These are phyloP conservation scores for rapeseed (Brassica napus) DNA, from an alignment of 345 rosid genomes.

Conservation along the genomic window DNA sequence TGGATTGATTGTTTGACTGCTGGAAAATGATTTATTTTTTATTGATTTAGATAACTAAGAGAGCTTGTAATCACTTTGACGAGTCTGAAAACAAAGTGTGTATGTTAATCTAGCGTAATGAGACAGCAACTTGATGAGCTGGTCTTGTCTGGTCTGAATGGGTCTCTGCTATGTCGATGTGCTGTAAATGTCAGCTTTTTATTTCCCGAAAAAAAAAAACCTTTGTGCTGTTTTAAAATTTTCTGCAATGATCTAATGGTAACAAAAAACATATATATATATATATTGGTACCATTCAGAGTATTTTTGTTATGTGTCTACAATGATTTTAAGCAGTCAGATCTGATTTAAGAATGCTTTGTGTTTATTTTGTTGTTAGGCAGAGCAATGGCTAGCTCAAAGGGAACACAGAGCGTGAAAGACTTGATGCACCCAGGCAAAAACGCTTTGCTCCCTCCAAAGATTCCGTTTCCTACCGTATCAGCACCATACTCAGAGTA, in stretches of 20 bases:
- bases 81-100: neutral
- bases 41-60: neutral
- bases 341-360: neutral
- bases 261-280: too few relatives aligned
- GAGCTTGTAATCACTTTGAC: neutral
- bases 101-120: slow-evolving; percentile 14
- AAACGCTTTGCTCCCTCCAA: slow-evolving; percentile 91
- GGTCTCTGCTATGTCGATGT: slow-evolving; percentile 8
- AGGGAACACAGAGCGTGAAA: slow-evolving; percentile 55
- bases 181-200: slow-evolving; percentile 11
- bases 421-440: slow-evolving; percentile 72
- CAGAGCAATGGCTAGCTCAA: slow-evolving; percentile 69
- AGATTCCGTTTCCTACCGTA: slow-evolving; percentile 76
- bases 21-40: neutral
- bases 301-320: neutral
- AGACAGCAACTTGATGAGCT: slow-evolving; percentile 26
- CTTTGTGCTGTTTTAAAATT: neutral
- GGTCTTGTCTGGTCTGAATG: slow-evolving; percentile 27
- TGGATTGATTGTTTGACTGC: neutral
- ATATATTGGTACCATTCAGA: too few relatives aligned
- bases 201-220: neutral
- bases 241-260: neutral
- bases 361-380: neutral
- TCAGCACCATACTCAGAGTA: slow-evolving; percentile 68
- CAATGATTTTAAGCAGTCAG: neutral